These are phyloP conservation scores for Ulmus americana DNA, from an alignment of 331 rosid genomes.

Conservation along the genomic window DNA sequence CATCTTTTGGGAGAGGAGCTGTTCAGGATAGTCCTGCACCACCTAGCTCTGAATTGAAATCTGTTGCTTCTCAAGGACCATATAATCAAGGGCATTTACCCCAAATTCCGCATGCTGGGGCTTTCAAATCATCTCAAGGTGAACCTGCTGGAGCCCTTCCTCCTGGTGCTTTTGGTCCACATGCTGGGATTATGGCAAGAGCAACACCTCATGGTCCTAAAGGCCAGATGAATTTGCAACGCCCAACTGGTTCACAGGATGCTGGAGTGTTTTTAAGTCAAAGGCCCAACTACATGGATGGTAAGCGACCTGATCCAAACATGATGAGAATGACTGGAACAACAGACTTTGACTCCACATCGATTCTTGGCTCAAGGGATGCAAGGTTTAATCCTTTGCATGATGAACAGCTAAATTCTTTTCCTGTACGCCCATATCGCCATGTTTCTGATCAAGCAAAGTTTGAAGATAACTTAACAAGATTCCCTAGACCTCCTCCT, in stretches of 20 bases:
- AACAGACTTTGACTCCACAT: constrained; percentile 33
- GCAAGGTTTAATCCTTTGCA: constrained; percentile 60
- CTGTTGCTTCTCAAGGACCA: constrained; percentile 40
- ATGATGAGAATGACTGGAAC: constrained; percentile 34
- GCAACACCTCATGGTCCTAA: constrained; percentile 52
- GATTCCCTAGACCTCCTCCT: constrained; percentile 54
- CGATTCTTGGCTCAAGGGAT: constrained; percentile 43
- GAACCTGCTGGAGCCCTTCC: constrained; percentile 38
- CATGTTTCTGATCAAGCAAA: constrained; percentile 41
- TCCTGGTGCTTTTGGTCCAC: constrained; percentile 48
- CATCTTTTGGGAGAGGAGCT: constrained; percentile 35
- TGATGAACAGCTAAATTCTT: constrained; percentile 31
- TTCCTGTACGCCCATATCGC: constrained; percentile 29
- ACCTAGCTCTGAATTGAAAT: constrained; percentile 33
- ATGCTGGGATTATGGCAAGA: constrained; percentile 38
- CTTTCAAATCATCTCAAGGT: constrained; percentile 23
- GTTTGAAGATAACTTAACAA: constrained; percentile 60
- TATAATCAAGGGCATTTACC: constrained; percentile 44
- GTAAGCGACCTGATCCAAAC: constrained; percentile 23
- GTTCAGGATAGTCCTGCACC: constrained; percentile 31
- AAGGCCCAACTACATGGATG: constrained; percentile 27
- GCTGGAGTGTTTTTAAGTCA: constrained; percentile 28
- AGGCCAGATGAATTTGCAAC: constrained; percentile 33
- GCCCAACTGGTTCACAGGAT: constrained; percentile 27
- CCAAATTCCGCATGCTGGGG: constrained; percentile 39